Evolutionary conservation across 108 stramenopile genomes (phyloP).

Genomic region (Mediolabrus comicus): DNA sequence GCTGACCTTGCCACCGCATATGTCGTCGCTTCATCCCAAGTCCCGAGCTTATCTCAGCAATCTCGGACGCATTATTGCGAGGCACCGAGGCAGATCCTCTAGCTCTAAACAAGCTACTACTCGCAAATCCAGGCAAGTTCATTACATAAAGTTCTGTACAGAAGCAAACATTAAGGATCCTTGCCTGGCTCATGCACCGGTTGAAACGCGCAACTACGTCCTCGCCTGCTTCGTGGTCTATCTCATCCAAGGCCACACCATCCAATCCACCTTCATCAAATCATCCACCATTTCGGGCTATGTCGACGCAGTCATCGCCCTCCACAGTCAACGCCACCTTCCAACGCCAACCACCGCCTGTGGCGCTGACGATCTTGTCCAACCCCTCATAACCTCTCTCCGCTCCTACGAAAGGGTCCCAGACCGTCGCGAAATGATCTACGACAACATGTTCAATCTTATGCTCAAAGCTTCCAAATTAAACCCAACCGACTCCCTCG

Average conservation of each 20-base stretch:
- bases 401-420: neutral
- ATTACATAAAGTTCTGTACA: neutral
- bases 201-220: neutral
- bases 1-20: conserved; percentile 1
- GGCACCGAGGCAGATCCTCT: neutral
- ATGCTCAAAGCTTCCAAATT: neutral
- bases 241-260: neutral
- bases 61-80: neutral
- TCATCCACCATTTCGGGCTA: neutral
- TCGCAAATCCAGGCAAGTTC: neutral
- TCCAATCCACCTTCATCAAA: neutral
- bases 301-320: neutral
- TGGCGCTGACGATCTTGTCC: neutral
- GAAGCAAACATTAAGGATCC: neutral
- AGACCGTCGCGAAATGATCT: neutral
- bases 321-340: neutral
- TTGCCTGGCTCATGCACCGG: neutral
- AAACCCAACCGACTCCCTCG: neutral
- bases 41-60: conserved; percentile 6
- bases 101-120: neutral
- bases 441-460: neutral
- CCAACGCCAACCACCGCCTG: neutral
- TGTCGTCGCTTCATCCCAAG: conserved; percentile 12
- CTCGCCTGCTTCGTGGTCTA: neutral
- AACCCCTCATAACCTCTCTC: neutral